Conservation (phyloP, 2,329 filamentous ascomycete genomes). For the Amauroascus verrucosus region DNA sequence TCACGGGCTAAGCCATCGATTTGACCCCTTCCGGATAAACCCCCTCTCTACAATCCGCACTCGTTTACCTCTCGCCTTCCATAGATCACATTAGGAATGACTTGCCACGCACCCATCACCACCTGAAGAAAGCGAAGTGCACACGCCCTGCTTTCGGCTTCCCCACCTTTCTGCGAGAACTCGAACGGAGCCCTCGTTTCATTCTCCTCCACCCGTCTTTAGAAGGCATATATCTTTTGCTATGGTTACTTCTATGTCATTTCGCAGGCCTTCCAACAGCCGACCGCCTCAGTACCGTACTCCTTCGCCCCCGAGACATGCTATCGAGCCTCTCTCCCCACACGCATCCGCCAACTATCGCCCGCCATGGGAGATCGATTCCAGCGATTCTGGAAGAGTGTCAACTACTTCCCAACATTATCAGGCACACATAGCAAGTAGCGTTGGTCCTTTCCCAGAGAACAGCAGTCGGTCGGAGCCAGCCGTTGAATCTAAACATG, state of each 20-base stretch:
- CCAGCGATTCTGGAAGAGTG: background rate
- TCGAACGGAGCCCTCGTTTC: conserved; percentile 13
- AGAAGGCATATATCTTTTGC: background rate
- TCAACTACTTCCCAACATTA: conserved; percentile 12
- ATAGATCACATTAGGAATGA: conserved; percentile 30
- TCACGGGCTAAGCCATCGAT: background rate
- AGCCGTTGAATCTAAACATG: background rate
- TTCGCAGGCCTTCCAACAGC: conserved; percentile 17
- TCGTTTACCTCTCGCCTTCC: background rate
- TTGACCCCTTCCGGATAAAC: background rate
- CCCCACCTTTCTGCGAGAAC: conserved; percentile 34
- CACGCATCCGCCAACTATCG: conserved; percentile 25
- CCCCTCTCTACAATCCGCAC: background rate
- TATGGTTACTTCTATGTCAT: conserved; percentile 35
- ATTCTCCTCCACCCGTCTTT: background rate
- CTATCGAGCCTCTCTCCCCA: conserved; percentile 39
- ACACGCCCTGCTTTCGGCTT: conserved; percentile 23
- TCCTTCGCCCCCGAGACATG: conserved; percentile 39
- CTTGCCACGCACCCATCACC: conserved; percentile 29
- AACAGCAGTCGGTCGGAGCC: background rate
- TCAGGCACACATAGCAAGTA: conserved; percentile 16
- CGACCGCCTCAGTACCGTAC: conserved; percentile 38
- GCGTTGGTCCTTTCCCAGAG: background rate
- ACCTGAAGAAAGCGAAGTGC: conserved; percentile 27
- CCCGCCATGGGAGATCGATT: conserved; percentile 20